Evolutionary conservation across 371 early-diverging fungal species (phyloP), one percentile per base, ranked within the genome.

Genomic region (Rhizomucor miehei): DNA sequence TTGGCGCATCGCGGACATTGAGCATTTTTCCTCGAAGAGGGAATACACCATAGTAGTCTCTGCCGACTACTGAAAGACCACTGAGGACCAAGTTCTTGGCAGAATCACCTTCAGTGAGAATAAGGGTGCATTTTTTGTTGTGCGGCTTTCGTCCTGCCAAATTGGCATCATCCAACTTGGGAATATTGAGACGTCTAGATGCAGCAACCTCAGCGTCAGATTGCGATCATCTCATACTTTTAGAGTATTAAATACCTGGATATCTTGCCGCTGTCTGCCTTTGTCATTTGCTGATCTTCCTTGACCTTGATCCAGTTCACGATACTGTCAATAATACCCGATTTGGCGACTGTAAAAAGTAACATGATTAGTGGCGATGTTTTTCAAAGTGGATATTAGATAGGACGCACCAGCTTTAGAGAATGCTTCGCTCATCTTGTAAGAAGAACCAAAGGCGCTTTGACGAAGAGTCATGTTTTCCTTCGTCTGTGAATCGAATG

Each of bases 401-500:
- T 25, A 10, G 16, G 37, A 11, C 44, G 60, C 65, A 65, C 92
- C 80, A 47, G 84, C 86, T 56, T 87, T 90, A 58, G 92, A 75
- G 68, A 99, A 99, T 21, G 88, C 86, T 11, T 94, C 94, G 14
- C 75, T 65, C 6, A 93, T 60, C 14, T 76, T 67, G 69, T 93
- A 97, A 51, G 86, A 90, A 13, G 94, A 93, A 3, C 99, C 99
- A 79, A 99, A 99, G 0, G 84, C 67, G 5, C 86, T 73, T 16
- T 65, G 63, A 50, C 89, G 85, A 41, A 99, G 73, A 1, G 99
- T 99, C 87, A 99, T 85, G 62, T 84, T 93, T 64, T 99, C 99
- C 73, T 99, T 99, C 17, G 99, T 99, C 73, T 99, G 99, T 8
- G 98, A 97, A 72, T 99, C 99, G 73, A 99, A 99, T 0, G 97